phyloP scores from a whole-genome alignment of 2,329 filamentous ascomycete genomes.

The Coniella lustricola region DNA sequence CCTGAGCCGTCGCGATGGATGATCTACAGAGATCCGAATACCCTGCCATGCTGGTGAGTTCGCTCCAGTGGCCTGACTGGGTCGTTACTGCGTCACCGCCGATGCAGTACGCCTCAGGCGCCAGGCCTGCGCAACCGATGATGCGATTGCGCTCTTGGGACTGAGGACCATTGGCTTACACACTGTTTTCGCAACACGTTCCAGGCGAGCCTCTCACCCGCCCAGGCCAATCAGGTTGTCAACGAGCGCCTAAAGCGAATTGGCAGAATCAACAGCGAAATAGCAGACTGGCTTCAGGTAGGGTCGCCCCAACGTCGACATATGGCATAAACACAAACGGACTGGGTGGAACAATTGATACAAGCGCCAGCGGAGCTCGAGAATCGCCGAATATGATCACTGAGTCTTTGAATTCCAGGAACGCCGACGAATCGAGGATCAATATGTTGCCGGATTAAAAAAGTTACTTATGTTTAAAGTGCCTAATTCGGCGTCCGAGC shows the following conservation, averaged over 20 bases:
- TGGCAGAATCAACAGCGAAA: conserved; percentile 75
- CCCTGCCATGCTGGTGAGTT: conserved; percentile 79
- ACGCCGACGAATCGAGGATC: conserved; percentile 83
- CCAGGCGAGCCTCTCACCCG: conserved; percentile 73
- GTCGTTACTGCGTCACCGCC: not conserved
- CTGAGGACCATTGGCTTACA: conserved; percentile 14
- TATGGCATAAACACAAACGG: not conserved
- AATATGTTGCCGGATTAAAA: conserved; percentile 74
- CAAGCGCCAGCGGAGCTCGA: not conserved
- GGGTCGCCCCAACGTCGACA: conserved; percentile 21
- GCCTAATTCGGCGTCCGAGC: conserved; percentile 68
- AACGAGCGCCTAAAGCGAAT: conserved; percentile 86
- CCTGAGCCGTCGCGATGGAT: conserved; percentile 46
- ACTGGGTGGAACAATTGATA: not conserved
- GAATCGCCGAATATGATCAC: conserved; percentile 1
- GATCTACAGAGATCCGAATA: conserved; percentile 83
- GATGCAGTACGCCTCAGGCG: conserved; percentile 2
- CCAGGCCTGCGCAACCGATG: not conserved
- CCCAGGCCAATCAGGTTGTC: conserved; percentile 72
- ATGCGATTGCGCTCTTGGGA: not conserved
- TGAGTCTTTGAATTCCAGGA: conserved; percentile 52
- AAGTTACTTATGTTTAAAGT: conserved; percentile 71
- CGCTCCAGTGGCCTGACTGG: conserved; percentile 7
- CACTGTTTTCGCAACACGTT: conserved; percentile 2
- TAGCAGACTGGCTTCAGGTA: conserved; percentile 97